Base-by-base conservation (phyloP, 768 basidiomycete species). In the Phlebiopsis gigantea region DNA sequence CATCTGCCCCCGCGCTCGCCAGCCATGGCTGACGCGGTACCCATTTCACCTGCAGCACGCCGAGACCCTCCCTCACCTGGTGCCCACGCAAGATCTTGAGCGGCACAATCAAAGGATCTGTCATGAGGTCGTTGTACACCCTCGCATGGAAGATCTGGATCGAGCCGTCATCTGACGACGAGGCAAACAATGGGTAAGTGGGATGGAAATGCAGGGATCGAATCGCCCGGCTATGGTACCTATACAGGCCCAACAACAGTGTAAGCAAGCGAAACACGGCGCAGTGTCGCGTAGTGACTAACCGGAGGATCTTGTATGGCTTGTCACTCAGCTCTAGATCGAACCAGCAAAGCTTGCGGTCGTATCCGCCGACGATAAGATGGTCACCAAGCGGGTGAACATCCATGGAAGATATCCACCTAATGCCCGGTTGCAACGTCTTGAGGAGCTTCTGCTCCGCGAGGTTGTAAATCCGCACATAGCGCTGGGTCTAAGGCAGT, bases 301-400 rank as follows among this genome's bases (percentile, higher is more conserved):
- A 92, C 93, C 93, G 83, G 64, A 99, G 75, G 54, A 97, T 84
- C 74, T 97, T 98, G 80, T 96, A 99, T 1, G 97, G 97, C 70
- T 96, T 97, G 61, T 91, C 88, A 63, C 88, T 92, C 55, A 99
- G 83, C 66, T 98, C 97, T 62, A 99, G 77, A 75, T 99, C 97
- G 71, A 98, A 98, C 97, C 97, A 99, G 70, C 93, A 95, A 15
- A 99, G 75, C 71, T 98, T 97, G 63, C 90, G 87, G 75, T 99
- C 97, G 71, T 98, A 98, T 46, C 93, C 93, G 57, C 97, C 97
- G 49, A 99, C 91, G 59, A 99, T 93, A 59, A 99, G 77, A 76
- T 99, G 94, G 66, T 98, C 95, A 26, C 93, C 93, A 50, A 88
- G 88, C 21, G 96, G 92, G 72, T 99, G 97, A 24, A 99, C 81